Evolutionary conservation across 108 stramenopile genomes (phyloP), one percentile per base, ranked within the genome.

Genomic region (Pseudonitzschia pungens): DNA sequence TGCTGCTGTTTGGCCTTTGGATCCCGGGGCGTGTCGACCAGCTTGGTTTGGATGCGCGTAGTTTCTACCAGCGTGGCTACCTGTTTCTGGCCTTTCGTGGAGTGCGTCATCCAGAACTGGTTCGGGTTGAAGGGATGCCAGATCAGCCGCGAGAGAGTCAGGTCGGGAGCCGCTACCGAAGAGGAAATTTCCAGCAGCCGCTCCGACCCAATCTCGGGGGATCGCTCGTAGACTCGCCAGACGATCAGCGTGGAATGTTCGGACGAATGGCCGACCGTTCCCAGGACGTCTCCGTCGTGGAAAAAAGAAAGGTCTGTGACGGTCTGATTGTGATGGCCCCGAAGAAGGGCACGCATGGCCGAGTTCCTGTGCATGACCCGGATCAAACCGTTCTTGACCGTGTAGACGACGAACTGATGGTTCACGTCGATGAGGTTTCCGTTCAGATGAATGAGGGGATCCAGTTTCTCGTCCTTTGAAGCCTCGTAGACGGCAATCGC

Each of bases 41-140:
- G 43, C 0, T 26, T 32, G 33, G 85, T 89, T 21, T 69, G 58
- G 44, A 92, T 74, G 14, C 75, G 27, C 6, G 84, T 87, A 15
- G 89, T 94, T 71, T 91, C 90, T 28, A 91, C 86, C 20, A 91
- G 65, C 4, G 81, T 84, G 2, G 89, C 92, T n/a, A 89, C 83
- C 43, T 76, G 62, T 11, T 71, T 71, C 44, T 62, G 43, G 21
- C 54, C 29, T 42, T 50, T 20, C 11, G 56, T 71, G 69, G 82
- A 48, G 85, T 81, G 82, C 78, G 83, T 64, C 55, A 87, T 56
- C 69, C 83, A 87, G 50, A 87, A 88, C 63, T 85, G 82, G 72
- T 92, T 91, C 0, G 90, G 84, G 75, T 95, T 87, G 66, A 90
- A 90, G 27, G 91, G 91, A 78, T 92, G 91, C 91, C 94, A 95